phyloP scores from a whole-genome alignment of 169 alveolate genomes.

The Plasmodium knowlesi region DNA sequence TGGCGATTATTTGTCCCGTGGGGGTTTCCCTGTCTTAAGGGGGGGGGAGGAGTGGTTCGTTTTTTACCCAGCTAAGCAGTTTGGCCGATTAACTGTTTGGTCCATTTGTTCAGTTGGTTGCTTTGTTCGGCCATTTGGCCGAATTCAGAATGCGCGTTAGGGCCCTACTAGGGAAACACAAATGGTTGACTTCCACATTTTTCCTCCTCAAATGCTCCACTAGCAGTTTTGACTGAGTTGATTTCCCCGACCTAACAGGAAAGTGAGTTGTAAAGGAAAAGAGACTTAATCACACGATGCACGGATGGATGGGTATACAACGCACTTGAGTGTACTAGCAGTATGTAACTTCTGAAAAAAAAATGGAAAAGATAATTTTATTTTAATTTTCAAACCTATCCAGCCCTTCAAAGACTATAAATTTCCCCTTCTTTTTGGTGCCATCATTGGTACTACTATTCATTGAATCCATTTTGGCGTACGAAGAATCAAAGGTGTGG shows the following conservation, averaged over 20 bases:
- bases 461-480: background rate
- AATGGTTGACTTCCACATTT: conserved; percentile 75
- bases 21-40: conserved; percentile 85
- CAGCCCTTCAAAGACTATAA: conserved; percentile 95
- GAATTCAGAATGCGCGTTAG: background rate
- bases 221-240: conserved; percentile 88
- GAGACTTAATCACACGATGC: background rate
- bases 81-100: background rate
- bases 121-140: too few relatives aligned
- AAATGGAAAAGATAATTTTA: background rate
- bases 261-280: background rate
- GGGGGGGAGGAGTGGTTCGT: background rate
- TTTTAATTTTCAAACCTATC: conserved; percentile 86
- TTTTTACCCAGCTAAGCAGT: background rate
- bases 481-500: background rate
- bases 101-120: too few relatives aligned
- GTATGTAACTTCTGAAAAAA: background rate
- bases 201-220: conserved; percentile 80
- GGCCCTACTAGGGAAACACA: conserved; percentile 88
- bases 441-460: background rate
- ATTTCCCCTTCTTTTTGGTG: conserved; percentile 86
- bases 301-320: background rate
- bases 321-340: background rate
- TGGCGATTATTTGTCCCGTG: conserved; percentile 89
- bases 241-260: conserved; percentile 92